Percentiles rank a stretch among this genome's conserved stretches.
These are phyloP conservation scores for Combretum micranthum DNA, from an alignment of 345 rosid species.

Conservation along the genomic window DNA sequence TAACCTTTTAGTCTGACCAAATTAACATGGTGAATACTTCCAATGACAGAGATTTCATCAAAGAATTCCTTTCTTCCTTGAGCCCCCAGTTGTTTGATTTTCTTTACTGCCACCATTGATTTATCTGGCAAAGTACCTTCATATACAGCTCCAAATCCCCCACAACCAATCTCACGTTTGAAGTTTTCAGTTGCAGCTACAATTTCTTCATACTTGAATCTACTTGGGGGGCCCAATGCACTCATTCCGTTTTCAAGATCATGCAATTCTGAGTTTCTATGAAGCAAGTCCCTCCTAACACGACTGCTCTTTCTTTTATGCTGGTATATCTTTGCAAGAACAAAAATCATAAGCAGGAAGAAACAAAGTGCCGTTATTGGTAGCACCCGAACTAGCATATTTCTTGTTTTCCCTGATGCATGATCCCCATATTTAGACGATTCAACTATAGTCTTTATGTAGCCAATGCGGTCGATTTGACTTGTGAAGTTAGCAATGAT, in stretches of 20 bases:
- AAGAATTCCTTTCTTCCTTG: conserved; percentile 68
- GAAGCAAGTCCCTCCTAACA: conserved; percentile 20
- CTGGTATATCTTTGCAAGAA: no score
- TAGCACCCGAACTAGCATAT: conserved; percentile 24
- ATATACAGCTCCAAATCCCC: conserved; percentile 75
- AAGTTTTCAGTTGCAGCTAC: conserved; percentile 59
- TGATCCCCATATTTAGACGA: conserved; percentile 9
- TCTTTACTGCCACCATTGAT: conserved; percentile 58
- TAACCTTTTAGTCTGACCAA: conserved; percentile 72
- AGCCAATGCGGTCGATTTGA: conserved; percentile 29
- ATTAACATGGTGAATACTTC: conserved; percentile 68
- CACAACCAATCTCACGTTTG: conserved; percentile 50
- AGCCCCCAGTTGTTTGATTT: conserved; percentile 46
- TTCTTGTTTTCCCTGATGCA: conserved; percentile 12
- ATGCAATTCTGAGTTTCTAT: conserved; percentile 44
- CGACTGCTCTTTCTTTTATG: no score
- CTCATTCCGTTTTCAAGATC: conserved; percentile 15
- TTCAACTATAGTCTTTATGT: conserved; percentile 40
- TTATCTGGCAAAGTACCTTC: conserved; percentile 46
- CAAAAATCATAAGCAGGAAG: no score
- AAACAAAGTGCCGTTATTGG: no score
- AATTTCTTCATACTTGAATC: conserved; percentile 54
- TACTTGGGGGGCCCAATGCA: conserved; percentile 65
- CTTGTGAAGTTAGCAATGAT: conserved; percentile 25
- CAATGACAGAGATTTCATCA: conserved; percentile 65